Conservation (phyloP, 106 monocot genomes). For the Dactylorhiza incarnata region DNA sequence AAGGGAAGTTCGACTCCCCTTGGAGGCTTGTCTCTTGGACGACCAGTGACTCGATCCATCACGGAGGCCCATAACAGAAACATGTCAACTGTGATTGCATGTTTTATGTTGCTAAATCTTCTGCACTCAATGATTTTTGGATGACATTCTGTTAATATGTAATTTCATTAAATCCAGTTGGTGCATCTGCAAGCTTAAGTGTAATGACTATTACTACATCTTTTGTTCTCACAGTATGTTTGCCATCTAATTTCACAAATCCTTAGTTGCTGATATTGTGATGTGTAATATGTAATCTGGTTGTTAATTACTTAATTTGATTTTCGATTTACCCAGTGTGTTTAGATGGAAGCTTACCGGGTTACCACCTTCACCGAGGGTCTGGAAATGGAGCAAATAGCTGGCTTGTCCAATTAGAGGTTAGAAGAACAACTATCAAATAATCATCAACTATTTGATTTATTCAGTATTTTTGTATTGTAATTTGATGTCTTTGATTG, state of each 20-base stretch:
- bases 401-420: conserved; percentile 67
- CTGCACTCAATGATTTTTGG: neutral
- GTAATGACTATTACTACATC: neutral
- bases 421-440: conserved; percentile 14
- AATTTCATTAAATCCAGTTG: neutral
- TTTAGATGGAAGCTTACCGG: conserved; percentile 63
- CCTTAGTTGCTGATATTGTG: neutral
- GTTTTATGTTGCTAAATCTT: neutral
- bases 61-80: neutral
- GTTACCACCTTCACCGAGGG: conserved; percentile 59
- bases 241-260: neutral
- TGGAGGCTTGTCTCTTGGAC: no score
- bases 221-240: neutral
- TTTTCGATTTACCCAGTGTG: conserved; percentile 37
- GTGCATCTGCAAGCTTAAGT: neutral
- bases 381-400: conserved; percentile 62
- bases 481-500: neutral
- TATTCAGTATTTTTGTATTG: neutral
- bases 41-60: no score
- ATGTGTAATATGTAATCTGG: neutral
- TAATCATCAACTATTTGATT: neutral
- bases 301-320: conserved; percentile 1
- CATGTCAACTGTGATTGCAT: neutral
- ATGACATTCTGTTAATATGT: neutral
- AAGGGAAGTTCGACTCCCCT: no score